Conservation (phyloP, 2,329 filamentous ascomycete species). For the Penicillium frequentans region DNA sequence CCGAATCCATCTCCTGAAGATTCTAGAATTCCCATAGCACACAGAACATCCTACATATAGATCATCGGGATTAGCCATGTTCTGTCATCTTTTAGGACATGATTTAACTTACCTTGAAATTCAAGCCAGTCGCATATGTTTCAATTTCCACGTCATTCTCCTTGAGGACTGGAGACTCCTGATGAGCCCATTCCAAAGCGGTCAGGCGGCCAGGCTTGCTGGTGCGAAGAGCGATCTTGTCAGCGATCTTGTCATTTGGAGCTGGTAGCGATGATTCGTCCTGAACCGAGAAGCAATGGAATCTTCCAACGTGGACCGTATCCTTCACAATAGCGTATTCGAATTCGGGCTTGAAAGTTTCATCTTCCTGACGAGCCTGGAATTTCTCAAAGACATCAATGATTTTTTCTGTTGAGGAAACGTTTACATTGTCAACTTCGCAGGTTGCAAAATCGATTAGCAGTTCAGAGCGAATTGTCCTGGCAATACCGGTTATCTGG, state of each 20-base stretch:
- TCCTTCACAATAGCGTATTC: slow-evolving; percentile 11
- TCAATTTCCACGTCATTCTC: slow-evolving; percentile 21
- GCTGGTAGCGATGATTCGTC: not conserved
- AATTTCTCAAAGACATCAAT: not conserved
- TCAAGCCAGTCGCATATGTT: slow-evolving; percentile 19
- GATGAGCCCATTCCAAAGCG: slow-evolving; percentile 19
- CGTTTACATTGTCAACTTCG: slow-evolving; percentile 5
- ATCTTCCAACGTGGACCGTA: slow-evolving; percentile 1
- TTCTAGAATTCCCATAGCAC: not conserved
- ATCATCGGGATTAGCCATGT: not conserved
- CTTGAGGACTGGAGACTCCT: not conserved
- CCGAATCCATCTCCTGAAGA: slow-evolving; percentile 8
- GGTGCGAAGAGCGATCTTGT: not conserved
- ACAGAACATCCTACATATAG: slow-evolving; percentile 7
- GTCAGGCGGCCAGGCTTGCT: slow-evolving; percentile 12
- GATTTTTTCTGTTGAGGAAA: not conserved
- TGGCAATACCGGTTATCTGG: slow-evolving; percentile 24
- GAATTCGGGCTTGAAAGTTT: slow-evolving; percentile 3
- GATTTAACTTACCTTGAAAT: slow-evolving; percentile 19
- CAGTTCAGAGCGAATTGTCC: slow-evolving; percentile 29
- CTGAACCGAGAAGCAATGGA: not conserved
- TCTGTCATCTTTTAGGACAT: no score
- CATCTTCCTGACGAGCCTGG: not conserved
- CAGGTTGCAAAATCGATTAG: slow-evolving; percentile 22
- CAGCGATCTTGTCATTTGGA: not conserved